phyloP scores from a whole-genome alignment of 495 filamentous ascomycete species.

The Talaromyces ruber region DNA sequence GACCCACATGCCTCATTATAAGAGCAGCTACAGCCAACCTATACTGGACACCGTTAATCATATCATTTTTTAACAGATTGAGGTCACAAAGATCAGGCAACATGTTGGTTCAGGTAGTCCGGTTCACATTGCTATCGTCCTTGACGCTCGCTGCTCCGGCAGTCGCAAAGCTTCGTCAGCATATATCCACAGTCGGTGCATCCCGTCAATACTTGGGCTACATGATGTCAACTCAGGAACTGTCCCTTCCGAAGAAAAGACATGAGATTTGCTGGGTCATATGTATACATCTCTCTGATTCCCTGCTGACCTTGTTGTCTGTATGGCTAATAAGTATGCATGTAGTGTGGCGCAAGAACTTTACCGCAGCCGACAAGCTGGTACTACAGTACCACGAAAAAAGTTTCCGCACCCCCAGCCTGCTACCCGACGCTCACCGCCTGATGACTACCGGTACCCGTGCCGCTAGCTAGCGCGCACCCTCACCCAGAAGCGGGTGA shows the following conservation, averaged over 20 bases:
- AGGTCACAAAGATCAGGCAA: neutral
- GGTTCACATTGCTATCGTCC: neutral
- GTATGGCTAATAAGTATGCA: neutral
- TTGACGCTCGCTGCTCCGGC: neutral
- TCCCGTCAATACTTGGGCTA: neutral
- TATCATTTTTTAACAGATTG: too few species aligned
- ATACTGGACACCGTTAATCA: too few species aligned
- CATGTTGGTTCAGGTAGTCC: neutral
- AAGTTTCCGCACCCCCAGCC: too few species aligned
- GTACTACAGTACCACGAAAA: too few species aligned
- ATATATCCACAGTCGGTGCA: neutral
- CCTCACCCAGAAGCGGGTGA: too few species aligned
- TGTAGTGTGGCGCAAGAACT: neutral
- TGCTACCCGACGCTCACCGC: too few species aligned
- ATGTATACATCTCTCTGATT: neutral
- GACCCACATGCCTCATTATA: too few species aligned
- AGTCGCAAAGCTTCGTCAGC: neutral
- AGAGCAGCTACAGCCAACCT: too few species aligned
- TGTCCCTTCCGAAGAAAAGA: neutral
- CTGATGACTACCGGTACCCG: too few species aligned
- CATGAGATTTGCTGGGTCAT: slow-evolving; percentile 1
- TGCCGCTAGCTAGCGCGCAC: too few species aligned
- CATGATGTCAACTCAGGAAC: neutral
- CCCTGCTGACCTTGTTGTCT: neutral
- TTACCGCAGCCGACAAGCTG: neutral